These are phyloP conservation scores for Arabis hirsuta DNA, from an alignment of 345 rosid genomes.

Conservation along the genomic window DNA sequence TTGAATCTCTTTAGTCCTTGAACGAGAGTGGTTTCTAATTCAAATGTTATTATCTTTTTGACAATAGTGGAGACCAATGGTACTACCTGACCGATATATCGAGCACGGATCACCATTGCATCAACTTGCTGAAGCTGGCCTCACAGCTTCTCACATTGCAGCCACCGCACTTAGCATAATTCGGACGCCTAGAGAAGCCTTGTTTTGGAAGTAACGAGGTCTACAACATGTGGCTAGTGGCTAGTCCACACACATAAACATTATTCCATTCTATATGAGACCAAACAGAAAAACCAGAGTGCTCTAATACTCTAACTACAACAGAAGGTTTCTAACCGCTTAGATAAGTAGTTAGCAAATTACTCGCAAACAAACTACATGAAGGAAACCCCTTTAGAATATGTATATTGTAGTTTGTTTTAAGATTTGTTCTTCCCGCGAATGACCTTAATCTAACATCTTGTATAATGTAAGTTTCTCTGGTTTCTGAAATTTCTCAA, in stretches of 20 bases:
- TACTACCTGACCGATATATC: constrained; percentile 77
- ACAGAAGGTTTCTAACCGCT: background rate
- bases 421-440: background rate
- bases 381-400: background rate
- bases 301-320: background rate
- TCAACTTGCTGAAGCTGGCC: constrained; percentile 79
- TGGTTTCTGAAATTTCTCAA: background rate
- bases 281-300: background rate
- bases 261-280: background rate
- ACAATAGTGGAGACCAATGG: constrained; percentile 87
- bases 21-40: background rate
- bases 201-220: constrained; percentile 30
- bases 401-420: background rate
- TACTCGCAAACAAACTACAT: background rate
- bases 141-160: constrained; percentile 84
- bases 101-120: constrained; percentile 85
- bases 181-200: constrained; percentile 63
- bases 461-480: background rate
- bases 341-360: background rate
- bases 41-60: background rate
- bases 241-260: background rate
- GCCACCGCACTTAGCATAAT: constrained; percentile 77
- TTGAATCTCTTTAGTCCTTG: background rate
- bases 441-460: background rate
- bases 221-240: background rate